These are phyloP conservation scores for Trametes sp. DNA, from an alignment of 1,284 basidiomycete species.

Conservation along the genomic window DNA sequence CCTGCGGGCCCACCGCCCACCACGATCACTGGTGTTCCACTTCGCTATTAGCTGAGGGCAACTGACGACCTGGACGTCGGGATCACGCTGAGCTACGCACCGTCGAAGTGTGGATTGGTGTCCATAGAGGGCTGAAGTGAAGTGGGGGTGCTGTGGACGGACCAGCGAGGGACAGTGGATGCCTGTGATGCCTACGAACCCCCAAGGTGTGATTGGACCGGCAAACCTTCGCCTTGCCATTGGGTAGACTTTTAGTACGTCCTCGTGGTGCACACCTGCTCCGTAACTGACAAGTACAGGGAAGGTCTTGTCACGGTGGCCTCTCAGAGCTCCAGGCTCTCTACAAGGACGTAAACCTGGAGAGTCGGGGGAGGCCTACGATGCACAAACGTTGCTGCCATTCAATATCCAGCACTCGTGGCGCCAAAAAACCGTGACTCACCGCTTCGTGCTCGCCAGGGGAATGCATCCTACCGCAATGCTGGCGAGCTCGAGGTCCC, in stretches of 20 bases:
- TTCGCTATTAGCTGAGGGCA: neutral
- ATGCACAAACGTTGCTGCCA: no score
- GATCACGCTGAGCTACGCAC: neutral
- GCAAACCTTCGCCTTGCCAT: no score
- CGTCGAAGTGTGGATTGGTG: neutral
- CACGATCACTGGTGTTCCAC: neutral
- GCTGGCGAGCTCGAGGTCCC: no score
- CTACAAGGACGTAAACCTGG: neutral
- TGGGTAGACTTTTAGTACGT: neutral
- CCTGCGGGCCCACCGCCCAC: slow-evolving; percentile 1
- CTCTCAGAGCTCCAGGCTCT: neutral
- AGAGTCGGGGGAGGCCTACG: no score
- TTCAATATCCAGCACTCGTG: no score
- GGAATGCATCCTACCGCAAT: no score
- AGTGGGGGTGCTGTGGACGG: neutral
- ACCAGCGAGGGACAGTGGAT: no score
- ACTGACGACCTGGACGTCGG: no score
- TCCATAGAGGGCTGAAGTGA: neutral
- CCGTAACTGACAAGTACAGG: neutral
- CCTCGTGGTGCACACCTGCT: neutral
- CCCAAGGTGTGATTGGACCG: no score
- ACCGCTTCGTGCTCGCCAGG: no score
- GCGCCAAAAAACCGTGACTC: no score
- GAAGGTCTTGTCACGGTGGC: neutral
- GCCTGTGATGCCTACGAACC: no score